Evolutionary conservation across 2,329 filamentous ascomycete species (phyloP), one percentile per base, ranked within the genome.

Genomic region (Microdochium paspali): DNA sequence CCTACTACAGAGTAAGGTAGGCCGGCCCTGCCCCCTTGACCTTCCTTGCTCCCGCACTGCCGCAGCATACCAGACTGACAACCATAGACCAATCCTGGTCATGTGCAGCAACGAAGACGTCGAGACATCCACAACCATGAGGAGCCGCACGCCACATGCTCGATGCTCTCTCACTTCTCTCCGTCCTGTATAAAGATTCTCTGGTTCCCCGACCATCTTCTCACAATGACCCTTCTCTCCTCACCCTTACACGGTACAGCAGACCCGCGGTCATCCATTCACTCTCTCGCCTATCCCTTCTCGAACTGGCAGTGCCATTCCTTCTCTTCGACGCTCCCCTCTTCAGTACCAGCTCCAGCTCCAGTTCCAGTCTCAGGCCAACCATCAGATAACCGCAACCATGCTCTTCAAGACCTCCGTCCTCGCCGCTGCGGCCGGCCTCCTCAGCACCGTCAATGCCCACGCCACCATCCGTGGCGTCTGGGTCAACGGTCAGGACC

Each of bases 401-500:
- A 40, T 40, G 35, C 12, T 40, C 23, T n/a, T 40, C 12, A n/a
- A 20, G 20, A 20, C 42, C n/a, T 44, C 42, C 13, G 23, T 44
- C 44, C 43, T 63, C 57, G 51, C 58, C 43, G 50, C 60, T 45
- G 52, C 58, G 46, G 58, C 63, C 49, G 57, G 58, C 51, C 54
- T 69, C 53, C 62, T 63, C 60, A 61, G 53, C 59, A 57, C 55
- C 51, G 66, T 62, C 51, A 61, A 67, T 30, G 71, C 66, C 51
- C 74, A 77, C 61, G 62, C 73, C 48, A 65, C 61, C 32, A 68
- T 73, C 54, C 71, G 68, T 56, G 55, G 69, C 44, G 65, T 73
- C 49, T 74, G 66, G 66, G 68, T 75, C 50, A 69, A 75, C 60
- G 70, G 64, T 47, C 56, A 64, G 35, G 68, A 73, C 54, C 65